These are phyloP conservation scores for Aphanocladium album DNA, from an alignment of 2,329 filamentous ascomycete genomes.

Conservation along the genomic window DNA sequence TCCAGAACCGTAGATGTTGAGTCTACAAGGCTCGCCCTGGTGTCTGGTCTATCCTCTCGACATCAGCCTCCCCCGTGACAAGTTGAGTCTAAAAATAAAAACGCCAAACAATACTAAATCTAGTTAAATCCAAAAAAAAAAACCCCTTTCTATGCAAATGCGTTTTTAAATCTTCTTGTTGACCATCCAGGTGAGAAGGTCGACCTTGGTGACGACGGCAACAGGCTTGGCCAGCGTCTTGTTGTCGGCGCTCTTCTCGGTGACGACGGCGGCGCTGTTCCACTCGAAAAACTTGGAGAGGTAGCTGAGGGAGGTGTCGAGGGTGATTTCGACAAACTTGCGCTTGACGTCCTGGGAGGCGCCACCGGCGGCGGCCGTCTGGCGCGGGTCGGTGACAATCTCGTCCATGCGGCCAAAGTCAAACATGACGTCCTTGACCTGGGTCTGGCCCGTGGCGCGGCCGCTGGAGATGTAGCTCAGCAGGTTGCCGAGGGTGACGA, in stretches of 20 bases:
- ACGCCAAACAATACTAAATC: slow-evolving; percentile 25
- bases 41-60: slow-evolving; percentile 13
- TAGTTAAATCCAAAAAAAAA: neutral
- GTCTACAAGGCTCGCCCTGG: slow-evolving; percentile 27
- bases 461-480: slow-evolving; percentile 84
- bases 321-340: slow-evolving; percentile 89
- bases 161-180: slow-evolving; percentile 46
- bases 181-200: slow-evolving; percentile 88
- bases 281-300: slow-evolving; percentile 95
- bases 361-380: slow-evolving; percentile 43
- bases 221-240: slow-evolving; percentile 66
- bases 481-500: slow-evolving; percentile 92
- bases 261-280: slow-evolving; percentile 95
- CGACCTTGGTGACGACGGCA: slow-evolving; percentile 93
- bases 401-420: slow-evolving; percentile 85
- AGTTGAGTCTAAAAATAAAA: slow-evolving; percentile 15
- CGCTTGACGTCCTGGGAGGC: slow-evolving; percentile 44
- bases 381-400: slow-evolving; percentile 80
- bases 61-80: slow-evolving; percentile 5
- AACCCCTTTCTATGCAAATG: neutral
- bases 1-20: slow-evolving; percentile 35
- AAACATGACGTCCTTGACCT: slow-evolving; percentile 91
- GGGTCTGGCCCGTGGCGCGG: slow-evolving; percentile 66
- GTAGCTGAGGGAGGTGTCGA: slow-evolving; percentile 76
- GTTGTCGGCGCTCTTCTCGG: slow-evolving; percentile 59